A percentile compares a stretch with the other conserved stretches of the same genome.
These are phyloP conservation scores for Phytophthora constricta DNA, from an alignment of 352 stramenopile genomes.

Conservation along the genomic window DNA sequence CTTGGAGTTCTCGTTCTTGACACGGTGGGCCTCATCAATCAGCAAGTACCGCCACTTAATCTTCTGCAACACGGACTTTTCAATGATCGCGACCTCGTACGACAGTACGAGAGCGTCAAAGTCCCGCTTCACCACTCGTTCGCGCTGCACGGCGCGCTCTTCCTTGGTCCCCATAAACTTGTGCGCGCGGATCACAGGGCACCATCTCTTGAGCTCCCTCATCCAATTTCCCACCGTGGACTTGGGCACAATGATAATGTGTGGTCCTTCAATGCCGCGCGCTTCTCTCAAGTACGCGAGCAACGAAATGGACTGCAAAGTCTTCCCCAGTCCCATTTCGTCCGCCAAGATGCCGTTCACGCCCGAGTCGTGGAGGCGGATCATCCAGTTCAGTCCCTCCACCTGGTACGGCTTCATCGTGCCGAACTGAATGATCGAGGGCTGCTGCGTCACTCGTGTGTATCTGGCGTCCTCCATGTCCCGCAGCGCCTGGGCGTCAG, in stretches of 20 bases:
- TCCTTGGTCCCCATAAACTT: slow-evolving; percentile 97
- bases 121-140: slow-evolving; percentile 74
- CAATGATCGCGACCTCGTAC: slow-evolving; percentile 96
- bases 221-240: slow-evolving; percentile 99
- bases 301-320: slow-evolving; percentile 98
- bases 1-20: slow-evolving; percentile 97
- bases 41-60: slow-evolving; percentile 98
- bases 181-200: slow-evolving; percentile 92
- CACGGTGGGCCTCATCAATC: slow-evolving; percentile 98
- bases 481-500: slow-evolving; percentile 68
- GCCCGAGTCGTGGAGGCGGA: slow-evolving; percentile 92
- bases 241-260: slow-evolving; percentile 98
- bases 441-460: slow-evolving; percentile 84
- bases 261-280: slow-evolving; percentile 93
- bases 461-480: slow-evolving; percentile 86
- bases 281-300: slow-evolving; percentile 96
- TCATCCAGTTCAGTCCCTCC: slow-evolving; percentile 92
- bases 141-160: slow-evolving; percentile 93
- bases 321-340: slow-evolving; percentile 94
- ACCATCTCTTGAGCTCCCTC: slow-evolving; percentile 98
- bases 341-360: slow-evolving; percentile 89
- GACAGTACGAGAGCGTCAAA: slow-evolving; percentile 95
- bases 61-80: slow-evolving; percentile 92
- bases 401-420: slow-evolving; percentile 91
- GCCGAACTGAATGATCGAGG: slow-evolving; percentile 83